Evolutionary conservation across 305 asterid species (phyloP).

Genomic region (Solanum hybrid): DNA sequence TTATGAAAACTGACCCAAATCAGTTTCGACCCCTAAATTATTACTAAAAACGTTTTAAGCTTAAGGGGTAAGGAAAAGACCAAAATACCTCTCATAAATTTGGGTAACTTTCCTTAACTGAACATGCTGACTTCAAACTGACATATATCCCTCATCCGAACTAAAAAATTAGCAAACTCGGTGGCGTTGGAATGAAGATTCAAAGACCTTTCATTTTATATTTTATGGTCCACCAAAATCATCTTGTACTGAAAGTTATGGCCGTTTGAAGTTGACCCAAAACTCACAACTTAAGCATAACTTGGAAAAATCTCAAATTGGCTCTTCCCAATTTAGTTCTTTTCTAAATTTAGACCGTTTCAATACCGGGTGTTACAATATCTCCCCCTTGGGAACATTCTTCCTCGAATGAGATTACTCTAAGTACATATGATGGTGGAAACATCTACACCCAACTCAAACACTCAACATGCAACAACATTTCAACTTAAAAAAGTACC

Average conservation of each 20-base stretch:
- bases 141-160: neutral
- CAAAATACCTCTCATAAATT: neutral
- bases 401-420: neutral
- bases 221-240: neutral
- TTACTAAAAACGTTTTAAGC: neutral
- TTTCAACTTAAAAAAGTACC: neutral
- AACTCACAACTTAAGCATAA: neutral
- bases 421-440: neutral
- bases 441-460: neutral
- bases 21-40: neutral
- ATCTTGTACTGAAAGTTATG: neutral
- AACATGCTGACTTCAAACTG: neutral
- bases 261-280: neutral
- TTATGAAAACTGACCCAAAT: neutral
- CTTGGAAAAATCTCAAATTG: neutral
- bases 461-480: neutral
- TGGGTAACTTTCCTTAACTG: neutral
- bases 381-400: neutral
- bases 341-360: neutral
- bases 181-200: neutral
- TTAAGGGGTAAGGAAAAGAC: neutral
- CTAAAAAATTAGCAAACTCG: neutral
- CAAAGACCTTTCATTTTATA: neutral
- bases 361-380: neutral
- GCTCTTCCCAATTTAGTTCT: neutral